Base-by-base conservation (phyloP, 345 rosid genomes). In the Cardiospermum halicacabum region DNA sequence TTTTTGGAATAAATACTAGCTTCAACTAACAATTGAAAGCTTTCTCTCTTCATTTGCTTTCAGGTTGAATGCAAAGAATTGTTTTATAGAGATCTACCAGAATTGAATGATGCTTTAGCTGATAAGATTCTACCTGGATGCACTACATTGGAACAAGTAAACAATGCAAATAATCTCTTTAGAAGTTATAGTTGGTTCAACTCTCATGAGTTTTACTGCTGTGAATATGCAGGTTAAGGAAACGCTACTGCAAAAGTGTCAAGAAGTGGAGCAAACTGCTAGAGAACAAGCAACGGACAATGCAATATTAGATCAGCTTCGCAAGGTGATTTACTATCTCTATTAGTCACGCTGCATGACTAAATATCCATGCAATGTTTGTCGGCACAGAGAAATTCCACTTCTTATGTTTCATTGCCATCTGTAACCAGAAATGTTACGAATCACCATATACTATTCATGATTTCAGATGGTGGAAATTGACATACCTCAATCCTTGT, bases 201-300 rank as follows among this genome's bases (percentile, higher is more conserved):
- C 8, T 11, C 26, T 18, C 18, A 27, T 37, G n/a, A 47, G 69
- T 50, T 50, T 70, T 68, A n/a, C 30, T 32, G 37, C 37, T 49
- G n/a, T 42, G 37, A 65, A 65, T 60, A 53, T 80, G 72, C 75
- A 93, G 99, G 97, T 93, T 45, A 80, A 79, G 76, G 96, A 90
- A 65, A 61, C 80, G 18, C 62, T 93, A 64, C 59, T 79, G 73
- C 79, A 85, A 77, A 90, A 76, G 74, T 93, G 87, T 77, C 81
- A 58, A 66, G 96, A 90, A 68, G 73, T 87, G 73, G 97, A 86
- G 76, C 79, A 83, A 72, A 77, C 78, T 34, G 96, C 96, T 3
- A 88, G 65, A 80, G 97, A 93, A 43, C 96, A 88, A 73, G 98
- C 98, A 53, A 84, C 97, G 2, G 99, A 93, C 74, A 90, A 90